phyloP scores from a whole-genome alignment of 2,329 filamentous ascomycete species.

The Aureobasidium uvarum region DNA sequence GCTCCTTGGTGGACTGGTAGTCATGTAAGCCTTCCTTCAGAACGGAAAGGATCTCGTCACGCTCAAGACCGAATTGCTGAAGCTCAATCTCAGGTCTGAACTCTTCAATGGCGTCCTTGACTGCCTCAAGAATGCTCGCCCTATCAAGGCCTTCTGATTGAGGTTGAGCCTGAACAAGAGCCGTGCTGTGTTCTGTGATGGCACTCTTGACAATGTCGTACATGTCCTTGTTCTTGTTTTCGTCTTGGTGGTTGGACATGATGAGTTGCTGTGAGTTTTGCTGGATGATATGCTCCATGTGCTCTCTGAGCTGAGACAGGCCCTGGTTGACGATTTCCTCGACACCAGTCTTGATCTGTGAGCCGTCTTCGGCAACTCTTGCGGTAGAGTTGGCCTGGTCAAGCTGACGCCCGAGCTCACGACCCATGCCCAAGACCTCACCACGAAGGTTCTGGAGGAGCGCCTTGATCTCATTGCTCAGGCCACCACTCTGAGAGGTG shows the following conservation, averaged over 20 bases:
- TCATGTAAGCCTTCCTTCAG: constrained; percentile 81
- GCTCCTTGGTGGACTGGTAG: constrained; percentile 59
- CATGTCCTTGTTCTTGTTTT: constrained; percentile 66
- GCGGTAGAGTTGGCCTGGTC: constrained; percentile 44
- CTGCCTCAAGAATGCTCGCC: constrained; percentile 82
- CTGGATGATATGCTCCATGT: constrained; percentile 75
- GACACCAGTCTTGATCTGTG: constrained; percentile 63
- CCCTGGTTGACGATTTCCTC: constrained; percentile 75
- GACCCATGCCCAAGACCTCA: constrained; percentile 91
- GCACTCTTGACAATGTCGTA: constrained; percentile 81
- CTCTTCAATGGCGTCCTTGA: constrained; percentile 87
- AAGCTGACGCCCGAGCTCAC: constrained; percentile 83
- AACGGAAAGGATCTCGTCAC: constrained; percentile 84
- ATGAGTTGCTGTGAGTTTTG: constrained; percentile 62
- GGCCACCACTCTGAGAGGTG: constrained; percentile 78
- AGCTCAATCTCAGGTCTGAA: constrained; percentile 93
- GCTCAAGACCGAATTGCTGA: constrained; percentile 84
- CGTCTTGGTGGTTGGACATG: constrained; percentile 29
- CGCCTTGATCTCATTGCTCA: constrained; percentile 89
- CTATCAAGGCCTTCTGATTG: constrained; percentile 42
- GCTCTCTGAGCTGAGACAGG: constrained; percentile 75
- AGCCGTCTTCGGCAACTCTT: constrained; percentile 42
- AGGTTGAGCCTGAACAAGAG: constrained; percentile 30
- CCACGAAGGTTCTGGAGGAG: constrained; percentile 85
- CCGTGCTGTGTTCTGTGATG: constrained; percentile 61